A percentile compares a stretch with the other conserved stretches of the same genome.
These are phyloP conservation scores for Talaromyces proteolyticus DNA, from an alignment of 495 filamentous ascomycete species.

Conservation along the genomic window DNA sequence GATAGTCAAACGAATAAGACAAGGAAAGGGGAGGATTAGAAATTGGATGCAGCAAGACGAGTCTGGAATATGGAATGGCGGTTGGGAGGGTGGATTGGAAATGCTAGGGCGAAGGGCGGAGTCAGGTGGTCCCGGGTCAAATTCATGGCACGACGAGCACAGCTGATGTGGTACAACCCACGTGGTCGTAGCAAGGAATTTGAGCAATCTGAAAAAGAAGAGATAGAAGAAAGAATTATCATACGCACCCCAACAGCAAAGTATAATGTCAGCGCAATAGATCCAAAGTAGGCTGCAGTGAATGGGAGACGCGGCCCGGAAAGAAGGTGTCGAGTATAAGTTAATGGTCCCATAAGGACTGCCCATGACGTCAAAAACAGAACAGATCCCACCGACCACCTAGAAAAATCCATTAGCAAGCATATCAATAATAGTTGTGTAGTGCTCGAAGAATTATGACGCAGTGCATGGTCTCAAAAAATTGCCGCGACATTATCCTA, in stretches of 20 bases:
- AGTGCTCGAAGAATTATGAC: neutral
- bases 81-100: too few species aligned
- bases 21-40: neutral
- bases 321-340: constrained; percentile 77
- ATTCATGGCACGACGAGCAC: too few species aligned
- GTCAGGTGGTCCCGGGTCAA: neutral
- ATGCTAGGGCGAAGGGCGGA: too few species aligned
- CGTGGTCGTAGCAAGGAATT: neutral
- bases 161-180: neutral
- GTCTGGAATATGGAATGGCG: too few species aligned
- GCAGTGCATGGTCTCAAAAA: neutral
- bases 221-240: too few species aligned
- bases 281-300: constrained; percentile 95
- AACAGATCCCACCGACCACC: constrained; percentile 90
- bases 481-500: neutral
- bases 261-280: constrained; percentile 82
- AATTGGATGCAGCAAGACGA: too few species aligned
- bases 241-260: constrained; percentile 84
- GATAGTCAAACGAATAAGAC: constrained; percentile 14
- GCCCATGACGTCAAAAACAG: constrained; percentile 92
- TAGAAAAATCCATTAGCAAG: constrained; percentile 22
- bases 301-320: constrained; percentile 86
- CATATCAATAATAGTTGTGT: neutral
- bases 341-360: constrained; percentile 81
- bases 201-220: neutral